These are phyloP conservation scores for Smittium mucronatum DNA, from an alignment of 371 early-diverging fungal genomes.

Conservation along the genomic window DNA sequence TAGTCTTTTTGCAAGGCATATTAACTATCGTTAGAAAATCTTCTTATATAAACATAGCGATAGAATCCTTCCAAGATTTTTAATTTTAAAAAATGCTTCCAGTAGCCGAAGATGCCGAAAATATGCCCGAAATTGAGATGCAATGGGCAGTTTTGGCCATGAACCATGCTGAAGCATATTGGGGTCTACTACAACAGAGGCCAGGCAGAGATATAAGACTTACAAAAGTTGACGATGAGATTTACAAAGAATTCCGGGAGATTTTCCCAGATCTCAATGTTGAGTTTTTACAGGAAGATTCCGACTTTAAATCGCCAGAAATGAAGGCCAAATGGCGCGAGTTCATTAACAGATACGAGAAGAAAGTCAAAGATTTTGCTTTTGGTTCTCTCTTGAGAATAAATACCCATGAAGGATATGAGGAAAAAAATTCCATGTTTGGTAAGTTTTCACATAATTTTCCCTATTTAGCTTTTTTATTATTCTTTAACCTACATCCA, in stretches of 20 bases:
- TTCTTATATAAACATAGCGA: too few species aligned
- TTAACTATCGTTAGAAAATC: too few species aligned
- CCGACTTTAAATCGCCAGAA: constrained; percentile 61
- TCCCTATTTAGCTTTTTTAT: constrained; percentile 1
- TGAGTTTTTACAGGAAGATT: constrained; percentile 47
- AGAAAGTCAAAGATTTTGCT: constrained; percentile 72
- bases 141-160: constrained; percentile 90
- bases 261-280: constrained; percentile 60
- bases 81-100: too few species aligned
- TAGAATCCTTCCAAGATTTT: too few species aligned
- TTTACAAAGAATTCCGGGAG: constrained; percentile 55
- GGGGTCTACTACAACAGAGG: constrained; percentile 54
- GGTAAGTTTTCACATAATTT: constrained; percentile 34
- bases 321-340: constrained; percentile 81
- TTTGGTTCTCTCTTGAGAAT: constrained; percentile 80
- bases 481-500: constrained; percentile 15
- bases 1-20: too few species aligned
- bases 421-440: constrained; percentile 73
- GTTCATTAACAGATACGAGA: constrained; percentile 71
- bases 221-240: constrained; percentile 73
- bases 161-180: constrained; percentile 87
- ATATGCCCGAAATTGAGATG: constrained; percentile 73
- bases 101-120: constrained; percentile 59
- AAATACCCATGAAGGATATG: constrained; percentile 59
- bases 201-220: constrained; percentile 58